Percentiles rank a stretch among this genome's conserved stretches.
phyloP scores from a whole-genome alignment of 129 eudicot genomes.

The Sambucus nigra region DNA sequence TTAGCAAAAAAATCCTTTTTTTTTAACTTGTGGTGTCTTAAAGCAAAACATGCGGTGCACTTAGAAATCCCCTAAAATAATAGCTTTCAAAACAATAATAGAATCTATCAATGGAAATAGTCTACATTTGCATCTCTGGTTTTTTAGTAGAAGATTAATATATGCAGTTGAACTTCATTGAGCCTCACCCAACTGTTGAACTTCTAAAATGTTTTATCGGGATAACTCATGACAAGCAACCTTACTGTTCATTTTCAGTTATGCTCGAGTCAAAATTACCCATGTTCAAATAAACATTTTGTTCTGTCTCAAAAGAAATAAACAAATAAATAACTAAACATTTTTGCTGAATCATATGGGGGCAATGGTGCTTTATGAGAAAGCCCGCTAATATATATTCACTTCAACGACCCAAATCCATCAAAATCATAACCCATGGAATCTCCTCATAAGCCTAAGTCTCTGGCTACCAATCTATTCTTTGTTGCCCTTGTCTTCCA shows the following conservation, averaged over 20 bases:
- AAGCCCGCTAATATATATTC: background rate
- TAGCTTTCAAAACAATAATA: background rate
- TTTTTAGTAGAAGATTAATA: background rate
- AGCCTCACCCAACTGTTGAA: conserved; percentile 11
- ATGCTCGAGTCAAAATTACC: too few relatives aligned
- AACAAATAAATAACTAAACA: background rate
- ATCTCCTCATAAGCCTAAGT: conserved; percentile 16
- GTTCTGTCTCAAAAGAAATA: background rate
- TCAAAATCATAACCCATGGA: conserved; percentile 21
- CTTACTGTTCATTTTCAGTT: background rate
- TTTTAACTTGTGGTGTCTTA: too few relatives aligned
- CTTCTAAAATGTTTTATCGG: background rate
- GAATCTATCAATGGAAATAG: background rate
- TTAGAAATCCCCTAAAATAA: too few relatives aligned
- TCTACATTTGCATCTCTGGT: background rate
- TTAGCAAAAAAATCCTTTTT: too few relatives aligned
- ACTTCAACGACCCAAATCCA: conserved; percentile 13
- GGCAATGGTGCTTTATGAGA: background rate
- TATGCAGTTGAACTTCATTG: background rate
- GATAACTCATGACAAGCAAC: background rate
- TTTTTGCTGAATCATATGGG: too few relatives aligned
- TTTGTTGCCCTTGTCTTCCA: conserved; percentile 44
- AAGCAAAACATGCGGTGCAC: too few relatives aligned
- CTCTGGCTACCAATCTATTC: conserved; percentile 16
- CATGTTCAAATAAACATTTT: background rate